Percentiles rank a stretch among this genome's conserved stretches.
Evolutionary conservation across 73 alveolate genomes (phyloP).

Genomic region (Paramecium sonneborni): DNA sequence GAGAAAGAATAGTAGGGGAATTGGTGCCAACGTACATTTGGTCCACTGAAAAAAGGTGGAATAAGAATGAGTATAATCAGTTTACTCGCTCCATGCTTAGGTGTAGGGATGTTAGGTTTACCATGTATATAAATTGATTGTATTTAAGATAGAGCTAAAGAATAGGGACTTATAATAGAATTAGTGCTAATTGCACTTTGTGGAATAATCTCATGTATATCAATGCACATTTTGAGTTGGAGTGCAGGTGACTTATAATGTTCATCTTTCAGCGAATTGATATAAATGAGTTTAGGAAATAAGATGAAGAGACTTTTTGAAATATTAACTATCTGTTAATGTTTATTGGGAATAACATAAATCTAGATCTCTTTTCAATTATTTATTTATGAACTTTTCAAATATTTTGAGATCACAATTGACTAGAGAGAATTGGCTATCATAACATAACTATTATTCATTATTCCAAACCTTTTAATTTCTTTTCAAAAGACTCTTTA

Average conservation of each 20-base stretch:
- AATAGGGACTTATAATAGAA: not conserved
- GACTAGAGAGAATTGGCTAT: not conserved
- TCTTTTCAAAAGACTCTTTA: conserved; percentile 32
- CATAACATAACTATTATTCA: not conserved
- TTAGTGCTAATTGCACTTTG: not conserved
- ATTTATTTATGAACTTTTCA: not conserved
- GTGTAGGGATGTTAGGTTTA: conserved; percentile 51
- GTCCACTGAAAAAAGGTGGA: conserved; percentile 42
- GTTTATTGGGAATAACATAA: not conserved
- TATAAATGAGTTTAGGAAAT: conserved; percentile 8
- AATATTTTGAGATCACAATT: not conserved
- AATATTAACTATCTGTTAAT: not conserved
- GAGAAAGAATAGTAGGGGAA: not conserved
- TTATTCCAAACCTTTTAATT: not conserved
- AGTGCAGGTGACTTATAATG: conserved; percentile 44
- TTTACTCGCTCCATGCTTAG: conserved; percentile 38
- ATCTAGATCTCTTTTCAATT: conserved; percentile 30
- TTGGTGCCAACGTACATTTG: not conserved
- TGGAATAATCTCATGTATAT: conserved; percentile 46
- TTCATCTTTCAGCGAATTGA: not conserved
- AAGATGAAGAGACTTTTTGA: conserved; percentile 34
- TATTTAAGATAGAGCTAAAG: conserved; percentile 34
- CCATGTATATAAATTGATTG: conserved; percentile 19
- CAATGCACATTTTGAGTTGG: conserved; percentile 58
- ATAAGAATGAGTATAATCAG: conserved; percentile 50